Percentiles rank a stretch among this genome's conserved stretches.
phyloP scores from a whole-genome alignment of 2,329 filamentous ascomycete species.

The Aspergillus terreus region DNA sequence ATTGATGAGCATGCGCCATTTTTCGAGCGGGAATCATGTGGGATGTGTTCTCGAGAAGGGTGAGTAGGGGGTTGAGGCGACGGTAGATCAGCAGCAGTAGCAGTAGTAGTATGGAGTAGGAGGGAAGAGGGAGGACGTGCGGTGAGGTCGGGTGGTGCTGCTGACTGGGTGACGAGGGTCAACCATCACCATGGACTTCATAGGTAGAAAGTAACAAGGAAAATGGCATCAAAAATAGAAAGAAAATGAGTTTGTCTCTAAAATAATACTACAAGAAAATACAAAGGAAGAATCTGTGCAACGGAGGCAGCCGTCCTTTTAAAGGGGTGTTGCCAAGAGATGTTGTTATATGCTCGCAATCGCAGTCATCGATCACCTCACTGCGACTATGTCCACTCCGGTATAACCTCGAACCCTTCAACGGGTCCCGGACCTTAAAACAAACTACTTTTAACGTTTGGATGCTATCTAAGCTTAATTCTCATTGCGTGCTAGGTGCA shows the following conservation, averaged over 20 bases:
- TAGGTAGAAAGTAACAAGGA: too few species aligned
- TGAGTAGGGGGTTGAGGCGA: too few species aligned
- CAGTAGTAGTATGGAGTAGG: too few species aligned
- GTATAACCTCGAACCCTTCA: slow-evolving; percentile 6
- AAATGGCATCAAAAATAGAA: background rate
- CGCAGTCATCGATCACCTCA: slow-evolving; percentile 30
- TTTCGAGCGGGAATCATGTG: background rate
- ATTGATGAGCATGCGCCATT: background rate
- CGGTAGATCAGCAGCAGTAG: too few species aligned
- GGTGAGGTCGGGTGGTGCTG: too few species aligned
- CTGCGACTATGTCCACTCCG: slow-evolving; percentile 16
- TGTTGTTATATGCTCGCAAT: slow-evolving; percentile 28
- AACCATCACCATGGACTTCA: too few species aligned
- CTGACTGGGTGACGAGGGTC: too few species aligned
- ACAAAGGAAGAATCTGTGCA: background rate
- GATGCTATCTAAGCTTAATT: slow-evolving; percentile 22
- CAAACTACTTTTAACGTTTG: slow-evolving; percentile 16
- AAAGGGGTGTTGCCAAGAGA: slow-evolving; percentile 18
- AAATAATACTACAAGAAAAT: background rate
- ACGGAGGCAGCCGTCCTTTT: slow-evolving; percentile 10
- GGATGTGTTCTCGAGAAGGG: too few species aligned
- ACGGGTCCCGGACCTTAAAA: slow-evolving; percentile 13
- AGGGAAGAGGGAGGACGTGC: too few species aligned
- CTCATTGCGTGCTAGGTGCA: slow-evolving; percentile 7
- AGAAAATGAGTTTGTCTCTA: background rate